A percentile compares a stretch with the other conserved stretches of the same genome.
These are phyloP conservation scores for Hypoxylon sp. DNA, from an alignment of 2,329 filamentous ascomycete genomes.

Conservation along the genomic window DNA sequence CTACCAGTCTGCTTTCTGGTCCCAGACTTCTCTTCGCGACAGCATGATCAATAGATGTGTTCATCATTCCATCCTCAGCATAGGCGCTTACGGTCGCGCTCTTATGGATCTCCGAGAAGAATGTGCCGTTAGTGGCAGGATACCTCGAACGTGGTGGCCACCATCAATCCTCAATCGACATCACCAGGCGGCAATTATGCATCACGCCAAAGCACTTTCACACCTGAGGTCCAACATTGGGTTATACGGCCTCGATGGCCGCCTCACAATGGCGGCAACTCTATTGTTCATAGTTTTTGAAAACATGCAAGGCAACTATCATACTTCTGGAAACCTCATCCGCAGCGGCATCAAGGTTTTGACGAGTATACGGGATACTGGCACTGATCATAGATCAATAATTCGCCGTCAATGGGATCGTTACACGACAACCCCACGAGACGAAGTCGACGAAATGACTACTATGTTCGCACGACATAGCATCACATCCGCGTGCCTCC, in stretches of 20 bases:
- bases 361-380: slow-evolving; percentile 40
- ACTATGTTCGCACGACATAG: slow-evolving; percentile 49
- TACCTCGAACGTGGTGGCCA: slow-evolving; percentile 47
- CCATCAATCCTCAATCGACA: slow-evolving; percentile 45
- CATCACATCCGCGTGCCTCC: slow-evolving; percentile 44
- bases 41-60: slow-evolving; percentile 47
- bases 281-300: slow-evolving; percentile 52
- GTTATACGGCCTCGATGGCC: slow-evolving; percentile 44
- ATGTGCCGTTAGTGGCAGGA: slow-evolving; percentile 23
- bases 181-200: slow-evolving; percentile 49
- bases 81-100: slow-evolving; percentile 50
- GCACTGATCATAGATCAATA: slow-evolving; percentile 33
- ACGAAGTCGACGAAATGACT: slow-evolving; percentile 51
- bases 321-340: slow-evolving; percentile 49
- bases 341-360: slow-evolving; percentile 50
- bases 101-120: slow-evolving; percentile 48
- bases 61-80: slow-evolving; percentile 50
- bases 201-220: slow-evolving; percentile 49
- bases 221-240: slow-evolving; percentile 46
- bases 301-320: slow-evolving; percentile 53
- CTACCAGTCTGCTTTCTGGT: slow-evolving; percentile 47
- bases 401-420: slow-evolving; percentile 42
- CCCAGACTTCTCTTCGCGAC: slow-evolving; percentile 47
- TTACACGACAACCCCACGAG: slow-evolving; percentile 27
- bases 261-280: slow-evolving; percentile 49